Evolutionary conservation across 805 yeast genomes (phyloP).

Genomic region (Metschnikowia continentalis): DNA sequence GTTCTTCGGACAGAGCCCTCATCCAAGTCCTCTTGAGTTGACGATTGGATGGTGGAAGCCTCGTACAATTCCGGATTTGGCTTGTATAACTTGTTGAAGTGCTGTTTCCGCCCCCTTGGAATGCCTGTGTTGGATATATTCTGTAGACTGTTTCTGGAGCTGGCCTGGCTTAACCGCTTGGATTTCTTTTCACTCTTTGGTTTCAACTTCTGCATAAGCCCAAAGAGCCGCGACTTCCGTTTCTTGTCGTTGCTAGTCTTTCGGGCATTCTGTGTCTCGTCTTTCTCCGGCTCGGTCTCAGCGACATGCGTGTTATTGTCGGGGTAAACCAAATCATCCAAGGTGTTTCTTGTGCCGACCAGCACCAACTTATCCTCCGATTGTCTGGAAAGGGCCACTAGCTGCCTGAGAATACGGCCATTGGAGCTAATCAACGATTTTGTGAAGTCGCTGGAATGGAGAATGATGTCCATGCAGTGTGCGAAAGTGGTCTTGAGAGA

Average conservation of each 20-base stretch:
- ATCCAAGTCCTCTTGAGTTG: background rate
- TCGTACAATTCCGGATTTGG: conserved; percentile 23
- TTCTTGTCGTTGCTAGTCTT: background rate
- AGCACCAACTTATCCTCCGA: background rate
- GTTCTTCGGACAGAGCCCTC: background rate
- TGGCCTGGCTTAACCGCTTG: background rate
- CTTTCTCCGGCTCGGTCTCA: background rate
- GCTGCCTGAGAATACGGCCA: conserved; percentile 1
- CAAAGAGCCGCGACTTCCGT: background rate
- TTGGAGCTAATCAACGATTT: conserved; percentile 12
- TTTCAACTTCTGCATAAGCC: conserved; percentile 2
- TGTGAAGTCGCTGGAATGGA: conserved; percentile 23
- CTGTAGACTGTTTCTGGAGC: background rate
- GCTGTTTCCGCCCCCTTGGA: conserved; percentile 23
- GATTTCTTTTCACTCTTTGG: background rate
- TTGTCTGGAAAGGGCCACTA: background rate
- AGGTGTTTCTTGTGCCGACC: background rate
- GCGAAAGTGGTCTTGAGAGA: conserved; percentile 22
- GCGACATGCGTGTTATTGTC: background rate
- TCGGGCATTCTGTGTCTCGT: no score
- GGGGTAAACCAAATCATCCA: background rate
- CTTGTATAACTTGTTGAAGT: conserved; percentile 19
- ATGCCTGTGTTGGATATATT: conserved; percentile 19
- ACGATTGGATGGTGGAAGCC: conserved; percentile 7
- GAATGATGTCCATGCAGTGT: conserved; percentile 18